A percentile compares a stretch with the other conserved stretches of the same genome.
phyloP scores from a whole-genome alignment of 1,139 yeast species.

The Komagataea norvegica region DNA sequence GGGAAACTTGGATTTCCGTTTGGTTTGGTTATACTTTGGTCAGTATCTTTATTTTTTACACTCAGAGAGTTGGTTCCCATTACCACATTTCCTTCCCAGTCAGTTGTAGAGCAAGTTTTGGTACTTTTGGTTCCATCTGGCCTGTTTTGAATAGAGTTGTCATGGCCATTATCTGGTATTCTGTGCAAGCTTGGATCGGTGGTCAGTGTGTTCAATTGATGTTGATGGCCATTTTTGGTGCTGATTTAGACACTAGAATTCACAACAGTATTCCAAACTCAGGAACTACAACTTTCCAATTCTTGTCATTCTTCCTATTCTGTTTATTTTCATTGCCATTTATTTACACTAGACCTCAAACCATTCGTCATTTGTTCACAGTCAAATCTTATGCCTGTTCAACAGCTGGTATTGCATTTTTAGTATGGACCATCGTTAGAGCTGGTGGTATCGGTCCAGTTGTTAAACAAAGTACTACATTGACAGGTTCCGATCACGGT shows the following conservation, averaged over 20 bases:
- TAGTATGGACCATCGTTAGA: constrained; percentile 68
- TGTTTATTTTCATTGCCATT: constrained; percentile 77
- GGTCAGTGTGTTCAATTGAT: constrained; percentile 75
- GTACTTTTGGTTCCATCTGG: constrained; percentile 76
- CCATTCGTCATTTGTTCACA: constrained; percentile 75
- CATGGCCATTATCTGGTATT: constrained; percentile 81
- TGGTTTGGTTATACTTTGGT: constrained; percentile 67
- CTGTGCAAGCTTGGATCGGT: constrained; percentile 79
- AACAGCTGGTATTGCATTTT: constrained; percentile 71
- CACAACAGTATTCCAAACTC: constrained; percentile 47
- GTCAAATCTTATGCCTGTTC: constrained; percentile 74
- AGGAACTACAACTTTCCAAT: constrained; percentile 61
- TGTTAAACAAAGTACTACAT: constrained; percentile 44
- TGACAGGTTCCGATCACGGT: constrained; percentile 57
- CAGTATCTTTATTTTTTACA: constrained; percentile 56
- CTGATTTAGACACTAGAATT: constrained; percentile 45
- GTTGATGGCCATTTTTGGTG: constrained; percentile 64
- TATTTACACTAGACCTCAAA: constrained; percentile 76
- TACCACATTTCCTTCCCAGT: constrained; percentile 81
- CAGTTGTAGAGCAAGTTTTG: constrained; percentile 67
- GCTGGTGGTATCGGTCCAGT: constrained; percentile 74
- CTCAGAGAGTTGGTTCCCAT: constrained; percentile 67
- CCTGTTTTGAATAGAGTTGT: constrained; percentile 76
- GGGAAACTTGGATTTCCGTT: constrained; percentile 85
- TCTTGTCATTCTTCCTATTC: constrained; percentile 70